Evolutionary conservation across 2,329 filamentous ascomycete genomes (phyloP).

Genomic region (Penicillium sp.): DNA sequence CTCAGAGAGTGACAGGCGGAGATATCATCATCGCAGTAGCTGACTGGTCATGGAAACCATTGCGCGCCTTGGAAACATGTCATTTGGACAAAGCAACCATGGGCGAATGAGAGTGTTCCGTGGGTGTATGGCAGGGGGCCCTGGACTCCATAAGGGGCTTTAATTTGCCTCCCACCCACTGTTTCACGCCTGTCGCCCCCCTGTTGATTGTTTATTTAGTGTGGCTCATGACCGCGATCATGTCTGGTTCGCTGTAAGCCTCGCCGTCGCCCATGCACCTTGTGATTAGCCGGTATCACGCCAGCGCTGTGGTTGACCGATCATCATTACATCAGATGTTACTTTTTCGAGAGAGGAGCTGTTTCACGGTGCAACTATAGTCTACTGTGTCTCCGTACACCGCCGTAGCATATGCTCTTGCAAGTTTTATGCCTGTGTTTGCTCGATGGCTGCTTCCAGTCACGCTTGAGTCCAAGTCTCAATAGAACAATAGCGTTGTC

Average conservation of each 20-base stretch:
- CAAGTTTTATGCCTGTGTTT: background rate
- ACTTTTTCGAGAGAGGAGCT: background rate
- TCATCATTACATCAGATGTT: conserved; percentile 31
- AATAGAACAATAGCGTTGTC: background rate
- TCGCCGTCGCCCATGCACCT: conserved; percentile 12
- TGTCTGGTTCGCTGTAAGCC: conserved; percentile 11
- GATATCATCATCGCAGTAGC: background rate
- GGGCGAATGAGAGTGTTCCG: conserved; percentile 17
- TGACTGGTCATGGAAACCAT: conserved; percentile 17
- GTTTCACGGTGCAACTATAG: conserved; percentile 17
- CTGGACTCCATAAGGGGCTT: conserved; percentile 7
- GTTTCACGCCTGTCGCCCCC: conserved; percentile 15
- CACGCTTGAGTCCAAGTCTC: background rate
- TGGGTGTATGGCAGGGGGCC: conserved; percentile 6
- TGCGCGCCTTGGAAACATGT: conserved; percentile 19
- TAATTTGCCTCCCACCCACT: conserved; percentile 22
- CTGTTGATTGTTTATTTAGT: conserved; percentile 15
- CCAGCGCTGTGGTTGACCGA: background rate
- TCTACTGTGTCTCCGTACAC: background rate
- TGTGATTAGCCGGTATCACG: background rate
- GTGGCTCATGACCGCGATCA: conserved; percentile 18
- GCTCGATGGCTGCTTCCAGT: background rate
- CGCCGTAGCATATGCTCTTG: background rate
- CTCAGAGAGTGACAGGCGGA: background rate
- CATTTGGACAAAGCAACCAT: conserved; percentile 13